These are phyloP conservation scores for Ceriops zippeliana DNA, from an alignment of 345 rosid species.

Conservation along the genomic window DNA sequence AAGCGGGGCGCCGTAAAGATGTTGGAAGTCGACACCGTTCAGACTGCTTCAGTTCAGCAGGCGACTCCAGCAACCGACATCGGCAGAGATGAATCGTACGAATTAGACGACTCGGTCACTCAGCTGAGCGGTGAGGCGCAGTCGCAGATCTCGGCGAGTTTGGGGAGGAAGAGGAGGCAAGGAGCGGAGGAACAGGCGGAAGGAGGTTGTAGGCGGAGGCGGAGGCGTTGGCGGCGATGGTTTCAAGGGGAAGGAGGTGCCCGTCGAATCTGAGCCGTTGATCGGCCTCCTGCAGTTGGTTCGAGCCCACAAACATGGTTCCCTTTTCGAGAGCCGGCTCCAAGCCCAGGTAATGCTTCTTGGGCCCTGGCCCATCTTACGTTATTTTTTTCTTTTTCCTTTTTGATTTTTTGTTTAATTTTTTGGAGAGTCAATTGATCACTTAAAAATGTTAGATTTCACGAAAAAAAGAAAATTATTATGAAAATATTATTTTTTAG, in stretches of 20 bases:
- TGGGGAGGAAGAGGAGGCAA: slow-evolving; percentile 33
- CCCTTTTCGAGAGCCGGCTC: slow-evolving; percentile 56
- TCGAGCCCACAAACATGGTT: slow-evolving; percentile 52
- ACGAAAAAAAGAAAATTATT: no score
- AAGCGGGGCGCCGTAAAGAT: slow-evolving; percentile 18
- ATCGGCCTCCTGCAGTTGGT: slow-evolving; percentile 40
- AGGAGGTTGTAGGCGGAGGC: slow-evolving; percentile 20
- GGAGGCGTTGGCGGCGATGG: slow-evolving; percentile 1
- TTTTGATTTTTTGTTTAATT: neutral
- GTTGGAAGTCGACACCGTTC: slow-evolving; percentile 15
- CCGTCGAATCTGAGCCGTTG: slow-evolving; percentile 57
- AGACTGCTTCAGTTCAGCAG: slow-evolving; percentile 24
- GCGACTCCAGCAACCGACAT: neutral
- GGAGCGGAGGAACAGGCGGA: slow-evolving; percentile 19
- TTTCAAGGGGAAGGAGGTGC: slow-evolving; percentile 19
- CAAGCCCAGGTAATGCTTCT: slow-evolving; percentile 44
- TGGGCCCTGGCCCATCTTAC: no score
- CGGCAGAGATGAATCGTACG: slow-evolving; percentile 21
- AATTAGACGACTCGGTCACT: slow-evolving; percentile 42
- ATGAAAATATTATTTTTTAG: no score
- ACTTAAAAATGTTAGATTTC: no score
- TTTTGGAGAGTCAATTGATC: no score
- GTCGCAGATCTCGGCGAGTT: slow-evolving; percentile 52
- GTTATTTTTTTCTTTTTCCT: neutral
- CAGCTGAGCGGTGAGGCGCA: slow-evolving; percentile 42